Conservation (phyloP, 805 yeast species). For the Suhomyces canberraensis region DNA sequence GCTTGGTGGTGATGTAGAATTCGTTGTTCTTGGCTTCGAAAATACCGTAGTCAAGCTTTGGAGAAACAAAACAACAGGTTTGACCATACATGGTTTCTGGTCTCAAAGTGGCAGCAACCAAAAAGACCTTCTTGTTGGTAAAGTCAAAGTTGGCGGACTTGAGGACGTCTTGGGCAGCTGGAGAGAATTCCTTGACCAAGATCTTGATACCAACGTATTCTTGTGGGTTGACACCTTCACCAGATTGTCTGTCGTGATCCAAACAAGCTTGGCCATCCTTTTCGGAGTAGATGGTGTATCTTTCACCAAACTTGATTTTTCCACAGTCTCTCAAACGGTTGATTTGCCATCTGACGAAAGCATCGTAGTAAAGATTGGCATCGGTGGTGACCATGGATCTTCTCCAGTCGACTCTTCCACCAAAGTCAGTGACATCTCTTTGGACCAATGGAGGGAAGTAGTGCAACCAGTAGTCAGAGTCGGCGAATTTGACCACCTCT, state of each 20-base stretch:
- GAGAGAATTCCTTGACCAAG: conserved; percentile 57
- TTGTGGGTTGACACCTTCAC: conserved; percentile 96
- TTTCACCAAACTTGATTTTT: conserved; percentile 95
- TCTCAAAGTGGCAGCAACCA: conserved; percentile 95
- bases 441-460: conserved; percentile 90
- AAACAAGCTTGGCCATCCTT: conserved; percentile 99
- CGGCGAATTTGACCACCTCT: conserved; percentile 85
- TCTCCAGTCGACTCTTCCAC: conserved; percentile 98
- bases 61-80: conserved; percentile 96
- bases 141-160: conserved; percentile 46
- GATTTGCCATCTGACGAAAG: conserved; percentile 96
- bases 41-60: conserved; percentile 88
- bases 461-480: conserved; percentile 85
- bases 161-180: conserved; percentile 53
- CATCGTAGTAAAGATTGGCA: conserved; percentile 90
- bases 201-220: conserved; percentile 95
- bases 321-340: conserved; percentile 78
- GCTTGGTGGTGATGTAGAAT: conserved; percentile 81
- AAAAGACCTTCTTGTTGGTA: conserved; percentile 60
- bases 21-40: conserved; percentile 76
- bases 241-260: conserved; percentile 97
- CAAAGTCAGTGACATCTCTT: conserved; percentile 73
- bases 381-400: conserved; percentile 94
- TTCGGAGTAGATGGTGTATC: conserved; percentile 95
- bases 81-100: conserved; percentile 99